Base-by-base conservation (phyloP, 139 green algal species). In the Diplosphaera chodatii region DNA sequence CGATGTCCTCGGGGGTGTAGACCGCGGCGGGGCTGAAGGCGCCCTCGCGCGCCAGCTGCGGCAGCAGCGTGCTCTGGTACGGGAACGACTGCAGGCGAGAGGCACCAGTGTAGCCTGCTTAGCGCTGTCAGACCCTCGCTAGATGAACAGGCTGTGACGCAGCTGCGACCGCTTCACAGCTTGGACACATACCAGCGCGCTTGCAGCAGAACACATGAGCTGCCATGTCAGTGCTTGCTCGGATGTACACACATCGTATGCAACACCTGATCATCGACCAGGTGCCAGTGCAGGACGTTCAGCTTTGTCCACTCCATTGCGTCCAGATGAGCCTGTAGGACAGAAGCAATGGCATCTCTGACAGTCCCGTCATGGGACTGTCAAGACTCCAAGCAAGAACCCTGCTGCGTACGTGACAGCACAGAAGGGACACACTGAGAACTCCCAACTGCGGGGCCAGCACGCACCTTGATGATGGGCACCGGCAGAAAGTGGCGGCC, bases 261-360 rank as follows among this genome's bases (percentile, higher is more conserved):
- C n/a, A n/a, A n/a, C n/a, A 59, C 48, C 48, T 80, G 68, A 68
- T 88, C 81, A 62, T 90, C 85, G 16, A 79, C 74, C 4, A 84
- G 73, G 71, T 90, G 85, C 84, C 84, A 90, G 74, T 90, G 85
- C 55, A 90, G 74, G 21, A 82, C 74, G 68, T 91, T 91, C 55
- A 90, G 41, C 70, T 90, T 90, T 27, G 72, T 33, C 31, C 70
- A 72, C 18, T 77, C 70, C 84, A 91, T 87, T 31, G 82, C 84
- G 34, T 91, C 84, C 32, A 91, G 40, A 21, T 81, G 66, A 15
- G 67, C 27, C 32, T 70, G 77, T 25, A 48, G 37, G 6, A 10
- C 6, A 20, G 37, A 6, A 48, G 37, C 37, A 48, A 48, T 48
- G 37, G 37, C 37, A 48, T n/a, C n/a, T n/a, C n/a, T n/a, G n/a